A percentile compares a stretch with the other conserved stretches of the same genome.
Conservation (phyloP, 1,139 yeast genomes). For the Pichia sp. region DNA sequence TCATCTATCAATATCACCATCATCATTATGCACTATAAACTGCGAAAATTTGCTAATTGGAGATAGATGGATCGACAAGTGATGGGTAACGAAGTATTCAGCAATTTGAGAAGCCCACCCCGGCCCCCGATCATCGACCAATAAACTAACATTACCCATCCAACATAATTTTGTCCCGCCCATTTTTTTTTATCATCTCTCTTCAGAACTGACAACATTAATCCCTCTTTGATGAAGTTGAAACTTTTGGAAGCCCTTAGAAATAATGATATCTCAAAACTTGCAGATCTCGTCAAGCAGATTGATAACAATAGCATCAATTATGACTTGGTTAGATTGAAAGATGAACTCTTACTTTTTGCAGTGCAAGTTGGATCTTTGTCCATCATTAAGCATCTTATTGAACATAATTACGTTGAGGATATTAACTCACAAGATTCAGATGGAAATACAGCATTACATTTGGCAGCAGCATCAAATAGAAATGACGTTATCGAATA, state of each 20-base stretch:
- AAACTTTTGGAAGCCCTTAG: constrained; percentile 62
- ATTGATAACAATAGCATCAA: constrained; percentile 28
- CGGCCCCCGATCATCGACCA: no score
- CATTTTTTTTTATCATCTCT: neutral
- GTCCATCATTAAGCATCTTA: constrained; percentile 38
- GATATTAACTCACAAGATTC: constrained; percentile 72
- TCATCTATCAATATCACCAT: neutral
- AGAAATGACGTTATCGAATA: constrained; percentile 69
- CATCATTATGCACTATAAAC: neutral
- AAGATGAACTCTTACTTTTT: constrained; percentile 54
- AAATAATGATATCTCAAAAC: constrained; percentile 41
- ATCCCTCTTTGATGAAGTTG: constrained; percentile 57
- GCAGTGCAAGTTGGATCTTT: constrained; percentile 88
- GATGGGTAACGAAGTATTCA: no score
- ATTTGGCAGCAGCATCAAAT: constrained; percentile 71
- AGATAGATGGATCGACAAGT: no score
- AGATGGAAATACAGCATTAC: constrained; percentile 89
- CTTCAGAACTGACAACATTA: constrained; percentile 19
- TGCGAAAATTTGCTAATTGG: no score
- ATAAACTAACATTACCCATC: neutral
- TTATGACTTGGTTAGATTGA: constrained; percentile 29
- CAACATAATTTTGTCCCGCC: no score
- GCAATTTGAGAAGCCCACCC: no score
- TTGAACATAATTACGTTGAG: constrained; percentile 31
- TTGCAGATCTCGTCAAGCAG: constrained; percentile 24